Conservation (phyloP, 169 alveolate species). For the Theileria equi region DNA sequence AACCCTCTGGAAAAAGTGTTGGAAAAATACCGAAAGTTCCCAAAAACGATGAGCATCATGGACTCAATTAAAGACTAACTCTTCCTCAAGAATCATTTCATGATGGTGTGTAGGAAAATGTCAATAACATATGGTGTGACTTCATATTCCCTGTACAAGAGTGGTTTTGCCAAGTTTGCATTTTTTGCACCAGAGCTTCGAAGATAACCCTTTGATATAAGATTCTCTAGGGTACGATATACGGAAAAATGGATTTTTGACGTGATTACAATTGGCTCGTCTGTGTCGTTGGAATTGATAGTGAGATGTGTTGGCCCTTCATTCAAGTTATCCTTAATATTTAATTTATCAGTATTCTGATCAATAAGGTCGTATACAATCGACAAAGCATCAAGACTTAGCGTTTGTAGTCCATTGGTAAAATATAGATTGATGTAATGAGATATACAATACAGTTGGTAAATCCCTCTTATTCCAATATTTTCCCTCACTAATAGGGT, state of each 20-base stretch:
- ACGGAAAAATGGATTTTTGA: constrained; percentile 47
- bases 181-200: not conserved
- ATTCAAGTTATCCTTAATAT: not conserved
- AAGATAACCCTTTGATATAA: not conserved
- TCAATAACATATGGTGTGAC: constrained; percentile 55
- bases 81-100: no score
- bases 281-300: not conserved
- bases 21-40: no score
- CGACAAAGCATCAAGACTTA: constrained; percentile 8
- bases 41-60: no score
- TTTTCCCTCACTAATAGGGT: constrained; percentile 2
- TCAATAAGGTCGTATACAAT: constrained; percentile 18
- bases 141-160: constrained; percentile 34
- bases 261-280: constrained; percentile 26
- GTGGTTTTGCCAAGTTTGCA: not conserved
- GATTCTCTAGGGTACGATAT: constrained; percentile 15
- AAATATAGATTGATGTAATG: constrained; percentile 35
- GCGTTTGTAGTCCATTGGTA: constrained; percentile 18
- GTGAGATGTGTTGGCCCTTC: not conserved
- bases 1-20: no score
- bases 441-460: constrained; percentile 51
- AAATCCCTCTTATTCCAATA: constrained; percentile 57
- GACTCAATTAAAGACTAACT: no score
- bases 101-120: constrained; percentile 32
- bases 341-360: not conserved